Conservation (phyloP, 495 filamentous ascomycete genomes). For the Tricharina praecox region DNA sequence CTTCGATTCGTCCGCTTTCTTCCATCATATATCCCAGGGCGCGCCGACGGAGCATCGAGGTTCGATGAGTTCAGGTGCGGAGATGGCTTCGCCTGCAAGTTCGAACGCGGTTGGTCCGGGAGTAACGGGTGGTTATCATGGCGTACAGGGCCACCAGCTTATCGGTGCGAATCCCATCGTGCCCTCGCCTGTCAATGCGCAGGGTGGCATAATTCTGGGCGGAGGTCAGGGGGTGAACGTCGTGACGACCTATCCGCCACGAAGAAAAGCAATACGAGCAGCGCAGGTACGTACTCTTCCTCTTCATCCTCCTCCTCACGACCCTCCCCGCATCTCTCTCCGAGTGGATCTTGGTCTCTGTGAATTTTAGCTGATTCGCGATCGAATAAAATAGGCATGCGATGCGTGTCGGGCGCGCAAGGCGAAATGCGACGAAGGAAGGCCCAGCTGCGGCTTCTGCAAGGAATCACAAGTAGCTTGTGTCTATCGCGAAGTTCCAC, state of each 20-base stretch:
- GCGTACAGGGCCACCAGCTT: slow-evolving; percentile 2
- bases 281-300: slow-evolving; percentile 21
- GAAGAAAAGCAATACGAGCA: slow-evolving; percentile 27
- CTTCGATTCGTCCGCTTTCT: slow-evolving; percentile 1
- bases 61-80: neutral
- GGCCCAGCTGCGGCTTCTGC: slow-evolving; percentile 42
- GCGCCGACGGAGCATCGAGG: slow-evolving; percentile 1
- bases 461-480: slow-evolving; percentile 39
- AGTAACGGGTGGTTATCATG: neutral
- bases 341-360: too few species aligned
- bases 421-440: slow-evolving; percentile 47
- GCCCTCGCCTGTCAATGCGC: neutral
- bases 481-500: slow-evolving; percentile 44
- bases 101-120: neutral
- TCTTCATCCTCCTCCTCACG: slow-evolving; percentile 1
- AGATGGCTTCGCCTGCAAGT: slow-evolving; percentile 3
- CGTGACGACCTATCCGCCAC: slow-evolving; percentile 26
- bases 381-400: slow-evolving; percentile 37
- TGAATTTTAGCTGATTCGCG: slow-evolving; percentile 6
- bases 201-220: neutral
- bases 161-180: neutral
- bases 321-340: too few species aligned
- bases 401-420: slow-evolving; percentile 45
- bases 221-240: slow-evolving; percentile 4
- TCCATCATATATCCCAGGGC: neutral